These are phyloP conservation scores for Symbiodinium pilosum DNA, from an alignment of 73 alveolate species.

Conservation along the genomic window DNA sequence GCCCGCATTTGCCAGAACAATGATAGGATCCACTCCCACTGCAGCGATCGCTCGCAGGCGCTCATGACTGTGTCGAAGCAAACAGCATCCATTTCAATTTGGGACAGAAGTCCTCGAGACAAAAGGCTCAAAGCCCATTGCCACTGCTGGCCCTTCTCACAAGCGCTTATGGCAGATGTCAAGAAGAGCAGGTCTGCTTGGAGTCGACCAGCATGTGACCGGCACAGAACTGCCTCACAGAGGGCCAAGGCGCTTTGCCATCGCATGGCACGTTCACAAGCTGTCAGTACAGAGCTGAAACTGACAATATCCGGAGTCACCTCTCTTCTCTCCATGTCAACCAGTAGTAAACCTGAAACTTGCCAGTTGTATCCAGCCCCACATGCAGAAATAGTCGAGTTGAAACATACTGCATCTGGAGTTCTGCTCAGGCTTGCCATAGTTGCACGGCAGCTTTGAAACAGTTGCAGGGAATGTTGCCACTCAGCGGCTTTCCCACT, in stretches of 20 bases:
- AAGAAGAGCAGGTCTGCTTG: neutral
- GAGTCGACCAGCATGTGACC: neutral
- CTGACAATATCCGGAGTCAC: conserved; percentile 36
- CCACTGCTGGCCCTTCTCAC: conserved; percentile 73
- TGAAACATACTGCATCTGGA: conserved; percentile 33
- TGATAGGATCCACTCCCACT: conserved; percentile 34
- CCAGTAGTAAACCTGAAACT: neutral
- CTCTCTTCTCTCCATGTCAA: neutral
- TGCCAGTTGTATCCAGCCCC: conserved; percentile 33
- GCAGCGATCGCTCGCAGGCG: conserved; percentile 45
- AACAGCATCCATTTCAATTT: neutral
- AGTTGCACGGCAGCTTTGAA: neutral
- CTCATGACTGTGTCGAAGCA: conserved; percentile 34
- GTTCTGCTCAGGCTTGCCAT: neutral
- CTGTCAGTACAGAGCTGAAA: conserved; percentile 21
- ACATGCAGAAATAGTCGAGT: conserved; percentile 16
- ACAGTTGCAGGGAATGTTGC: conserved; percentile 30
- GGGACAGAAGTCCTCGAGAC: neutral
- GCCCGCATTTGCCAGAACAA: conserved; percentile 1
- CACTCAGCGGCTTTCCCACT: conserved; percentile 22
- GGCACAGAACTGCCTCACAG: neutral
- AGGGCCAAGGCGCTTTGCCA: conserved; percentile 47
- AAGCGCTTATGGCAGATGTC: conserved; percentile 36
- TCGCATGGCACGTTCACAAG: neutral
- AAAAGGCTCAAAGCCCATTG: conserved; percentile 9